Evolutionary conservation across 768 basidiomycete species (phyloP).

Genomic region (Phylloporus sp.): DNA sequence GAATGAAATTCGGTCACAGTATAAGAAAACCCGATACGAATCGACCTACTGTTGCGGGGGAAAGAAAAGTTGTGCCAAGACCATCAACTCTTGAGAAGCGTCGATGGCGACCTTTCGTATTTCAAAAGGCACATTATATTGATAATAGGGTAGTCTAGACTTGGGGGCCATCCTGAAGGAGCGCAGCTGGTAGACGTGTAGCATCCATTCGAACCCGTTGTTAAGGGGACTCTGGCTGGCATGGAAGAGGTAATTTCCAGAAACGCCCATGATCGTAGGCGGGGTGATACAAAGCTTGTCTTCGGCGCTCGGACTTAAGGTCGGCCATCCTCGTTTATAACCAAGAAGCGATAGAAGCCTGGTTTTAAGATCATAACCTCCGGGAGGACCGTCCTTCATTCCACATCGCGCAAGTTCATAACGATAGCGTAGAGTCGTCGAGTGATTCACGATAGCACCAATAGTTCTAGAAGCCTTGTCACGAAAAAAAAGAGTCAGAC

Average conservation of each 20-base stretch:
- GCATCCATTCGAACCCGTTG: slow-evolving; percentile 30
- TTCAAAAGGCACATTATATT: slow-evolving; percentile 31
- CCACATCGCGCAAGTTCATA: slow-evolving; percentile 31
- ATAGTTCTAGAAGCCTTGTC: slow-evolving; percentile 25
- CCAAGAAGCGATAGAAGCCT: slow-evolving; percentile 28
- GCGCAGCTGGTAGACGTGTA: slow-evolving; percentile 32
- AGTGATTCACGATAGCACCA: slow-evolving; percentile 17
- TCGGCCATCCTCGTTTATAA: slow-evolving; percentile 32
- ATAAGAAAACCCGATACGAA: not conserved
- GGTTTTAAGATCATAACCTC: slow-evolving; percentile 11
- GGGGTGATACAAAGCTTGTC: slow-evolving; percentile 29
- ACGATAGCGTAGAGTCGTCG: slow-evolving; percentile 29
- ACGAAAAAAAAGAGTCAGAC: not conserved
- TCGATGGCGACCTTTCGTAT: slow-evolving; percentile 32
- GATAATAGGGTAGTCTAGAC: slow-evolving; percentile 26
- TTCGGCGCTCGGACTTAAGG: slow-evolving; percentile 28
- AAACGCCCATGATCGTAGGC: slow-evolving; percentile 31
- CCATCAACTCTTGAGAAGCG: slow-evolving; percentile 26
- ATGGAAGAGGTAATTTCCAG: slow-evolving; percentile 31
- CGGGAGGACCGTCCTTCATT: slow-evolving; percentile 25
- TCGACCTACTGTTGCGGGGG: slow-evolving; percentile 25
- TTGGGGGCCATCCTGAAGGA: slow-evolving; percentile 27
- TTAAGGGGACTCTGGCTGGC: slow-evolving; percentile 30
- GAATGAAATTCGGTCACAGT: not conserved
- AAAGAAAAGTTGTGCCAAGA: slow-evolving; percentile 29